Evolutionary conservation across 257 asterid genomes (phyloP), one percentile per base, ranked within the genome.

Genomic region (Voacanga thouarsii): DNA sequence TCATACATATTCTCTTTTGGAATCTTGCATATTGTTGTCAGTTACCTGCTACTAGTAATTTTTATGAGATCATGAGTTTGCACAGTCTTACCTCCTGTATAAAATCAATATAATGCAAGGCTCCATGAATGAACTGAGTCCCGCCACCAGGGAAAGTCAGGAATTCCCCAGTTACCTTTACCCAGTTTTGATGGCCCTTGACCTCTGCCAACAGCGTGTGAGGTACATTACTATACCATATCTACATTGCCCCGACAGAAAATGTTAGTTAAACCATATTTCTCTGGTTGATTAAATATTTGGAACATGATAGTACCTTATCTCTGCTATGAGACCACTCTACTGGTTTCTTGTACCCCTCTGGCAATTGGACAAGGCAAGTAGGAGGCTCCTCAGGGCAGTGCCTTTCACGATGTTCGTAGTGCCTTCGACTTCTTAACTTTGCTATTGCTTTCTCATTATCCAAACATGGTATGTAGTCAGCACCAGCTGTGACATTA

Each of bases 71-170:
- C 69, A 39, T 2, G 68, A 45, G 43, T 44, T 41, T 45, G 24
- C 26, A 24, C 33, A 41, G 5, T 41, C 82, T 82, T 81, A 93
- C 98, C 97, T 90, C 84, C 81, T 89, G 96, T 76, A 94, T 76
- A 55, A 90, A 92, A 73, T 94, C 97, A 65, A 92, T 88, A 79
- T 94, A 94, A 80, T 94, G 97, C 76, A 86, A 72, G 37, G 97
- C 98, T 82, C 98, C 98, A 66, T 92, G 92, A 63, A 94, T 90
- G 79, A 94, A 94, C 75, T 94, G 97, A 70, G 98, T 94, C 41
- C 98, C 98, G 68, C 98, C 98, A 47, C 98, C 98, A n/a, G 97
- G 97, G 83, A 92, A 94, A 67, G 92, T 88, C 60, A 94, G 87
- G 85, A 90, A 94, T 77, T 94, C 97, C 69, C 98, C 98, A 3